A percentile compares a stretch with the other conserved stretches of the same genome.
Conservation (phyloP, 169 alveolate genomes). For the Plasmodium relictum region DNA sequence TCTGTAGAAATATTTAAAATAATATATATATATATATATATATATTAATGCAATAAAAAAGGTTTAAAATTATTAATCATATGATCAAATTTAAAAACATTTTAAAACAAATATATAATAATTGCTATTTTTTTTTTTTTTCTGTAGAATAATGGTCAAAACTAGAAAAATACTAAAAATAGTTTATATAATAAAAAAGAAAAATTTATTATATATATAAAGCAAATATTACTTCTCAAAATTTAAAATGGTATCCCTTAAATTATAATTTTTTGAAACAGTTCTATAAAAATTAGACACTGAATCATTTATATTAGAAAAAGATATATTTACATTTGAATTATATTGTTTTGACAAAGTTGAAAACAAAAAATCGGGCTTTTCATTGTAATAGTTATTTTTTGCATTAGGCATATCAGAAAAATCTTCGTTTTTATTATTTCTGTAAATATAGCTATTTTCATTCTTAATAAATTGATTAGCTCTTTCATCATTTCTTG, state of each 20-base stretch:
- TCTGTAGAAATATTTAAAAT: too few species aligned
- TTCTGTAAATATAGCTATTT: constrained; percentile 23
- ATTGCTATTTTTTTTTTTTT: too few species aligned
- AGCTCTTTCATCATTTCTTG: constrained; percentile 22
- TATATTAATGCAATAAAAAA: too few species aligned
- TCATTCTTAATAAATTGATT: constrained; percentile 22
- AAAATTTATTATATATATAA: too few species aligned
- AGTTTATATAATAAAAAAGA: too few species aligned
- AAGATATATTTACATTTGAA: constrained; percentile 45
- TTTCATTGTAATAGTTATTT: constrained; percentile 26
- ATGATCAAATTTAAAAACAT: too few species aligned
- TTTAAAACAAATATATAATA: too few species aligned
- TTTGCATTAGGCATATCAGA: constrained; percentile 11
- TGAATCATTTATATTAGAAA: constrained; percentile 50
- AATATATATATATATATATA: too few species aligned
- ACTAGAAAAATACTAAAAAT: too few species aligned
- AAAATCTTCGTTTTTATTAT: constrained; percentile 23
- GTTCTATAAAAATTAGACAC: constrained; percentile 47
- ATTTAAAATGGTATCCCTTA: constrained; percentile 52
- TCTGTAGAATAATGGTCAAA: too few species aligned
- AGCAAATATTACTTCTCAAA: constrained; percentile 26
- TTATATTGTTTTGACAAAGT: constrained; percentile 38
- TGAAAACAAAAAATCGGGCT: constrained; percentile 35
- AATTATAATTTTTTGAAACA: constrained; percentile 46
- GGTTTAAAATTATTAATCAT: too few species aligned